Evolutionary conservation across 768 basidiomycete genomes (phyloP).

Genomic region (Amanita jacksonii): DNA sequence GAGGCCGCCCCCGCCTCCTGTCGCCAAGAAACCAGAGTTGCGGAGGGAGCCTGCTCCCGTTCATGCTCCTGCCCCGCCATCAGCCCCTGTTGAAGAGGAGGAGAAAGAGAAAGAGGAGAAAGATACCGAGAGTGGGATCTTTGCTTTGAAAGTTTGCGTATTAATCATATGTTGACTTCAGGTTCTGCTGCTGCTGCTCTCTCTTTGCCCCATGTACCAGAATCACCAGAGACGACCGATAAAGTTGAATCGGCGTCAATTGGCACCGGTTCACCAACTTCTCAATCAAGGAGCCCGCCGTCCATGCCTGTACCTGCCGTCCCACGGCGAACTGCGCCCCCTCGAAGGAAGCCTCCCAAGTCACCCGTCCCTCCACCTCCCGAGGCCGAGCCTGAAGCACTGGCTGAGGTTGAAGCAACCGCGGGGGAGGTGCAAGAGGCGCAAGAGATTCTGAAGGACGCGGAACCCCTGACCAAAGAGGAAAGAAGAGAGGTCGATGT

Average conservation of each 20-base stretch:
- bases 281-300: conserved; percentile 21
- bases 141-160: not conserved
- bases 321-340: conserved; percentile 68
- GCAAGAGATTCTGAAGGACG: not conserved
- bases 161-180: no score
- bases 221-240: conserved; percentile 5
- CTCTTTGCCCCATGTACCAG: conserved; percentile 3
- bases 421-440: not conserved
- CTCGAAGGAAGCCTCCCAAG: conserved; percentile 55
- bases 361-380: conserved; percentile 20
- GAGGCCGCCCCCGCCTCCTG: conserved; percentile 21
- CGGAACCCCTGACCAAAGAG: conserved; percentile 14
- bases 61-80: conserved; percentile 11
- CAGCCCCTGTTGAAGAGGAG: conserved; percentile 2
- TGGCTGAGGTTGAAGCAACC: not conserved
- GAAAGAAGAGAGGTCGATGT: conserved; percentile 7
- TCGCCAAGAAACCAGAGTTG: conserved; percentile 18
- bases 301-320: conserved; percentile 69
- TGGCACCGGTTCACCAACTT: no score
- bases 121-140: conserved; percentile 1
- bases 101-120: conserved; percentile 1
- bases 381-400: conserved; percentile 7
- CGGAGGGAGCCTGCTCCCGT: conserved; percentile 8
- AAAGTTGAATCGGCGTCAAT: no score
- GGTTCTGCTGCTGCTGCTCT: not conserved